Evolutionary conservation across 176 grass and related monocot genomes (phyloP).

Genomic region (Paspalum notatum): DNA sequence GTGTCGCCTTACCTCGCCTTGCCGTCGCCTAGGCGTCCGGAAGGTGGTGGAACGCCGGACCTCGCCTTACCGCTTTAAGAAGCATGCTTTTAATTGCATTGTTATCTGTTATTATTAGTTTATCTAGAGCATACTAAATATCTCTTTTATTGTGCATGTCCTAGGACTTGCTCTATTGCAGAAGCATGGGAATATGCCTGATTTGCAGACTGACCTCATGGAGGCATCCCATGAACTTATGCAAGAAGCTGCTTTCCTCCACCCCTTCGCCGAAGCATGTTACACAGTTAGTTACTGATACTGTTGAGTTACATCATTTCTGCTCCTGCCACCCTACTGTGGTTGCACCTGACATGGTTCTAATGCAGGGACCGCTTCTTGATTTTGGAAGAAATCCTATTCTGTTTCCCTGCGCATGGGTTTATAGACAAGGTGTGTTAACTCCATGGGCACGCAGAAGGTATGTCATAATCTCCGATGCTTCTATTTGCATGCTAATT

Average conservation of each 20-base stretch:
- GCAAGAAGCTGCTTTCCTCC: slow-evolving; percentile 72
- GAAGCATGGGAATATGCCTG: slow-evolving; percentile 58
- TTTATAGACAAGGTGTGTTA: slow-evolving; percentile 94
- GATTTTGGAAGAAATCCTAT: slow-evolving; percentile 97
- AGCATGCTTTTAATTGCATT: not conserved
- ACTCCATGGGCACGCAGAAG: slow-evolving; percentile 85
- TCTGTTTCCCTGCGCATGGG: slow-evolving; percentile 97
- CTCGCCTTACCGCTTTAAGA: too few relatives aligned
- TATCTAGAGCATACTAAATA: slow-evolving; percentile 25
- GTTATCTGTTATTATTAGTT: not conserved
- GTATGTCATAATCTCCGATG: slow-evolving; percentile 43
- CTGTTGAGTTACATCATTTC: slow-evolving; percentile 4
- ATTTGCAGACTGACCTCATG: slow-evolving; percentile 54
- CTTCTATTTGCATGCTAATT: slow-evolving; percentile 20
- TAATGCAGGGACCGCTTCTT: slow-evolving; percentile 85
- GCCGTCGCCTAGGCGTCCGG: too few relatives aligned
- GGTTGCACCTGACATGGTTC: slow-evolving; percentile 37
- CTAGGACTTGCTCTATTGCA: slow-evolving; percentile 93
- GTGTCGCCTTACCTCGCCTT: too few relatives aligned
- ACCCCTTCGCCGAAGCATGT: slow-evolving; percentile 92
- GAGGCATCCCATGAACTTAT: slow-evolving; percentile 75
- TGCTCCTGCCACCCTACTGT: slow-evolving; percentile 23
- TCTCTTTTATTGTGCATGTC: slow-evolving; percentile 31
- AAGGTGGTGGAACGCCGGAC: too few relatives aligned
- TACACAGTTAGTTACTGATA: slow-evolving; percentile 71